phyloP scores from a whole-genome alignment of 2,329 filamentous ascomycete species.

The Trichoderma sp. region DNA sequence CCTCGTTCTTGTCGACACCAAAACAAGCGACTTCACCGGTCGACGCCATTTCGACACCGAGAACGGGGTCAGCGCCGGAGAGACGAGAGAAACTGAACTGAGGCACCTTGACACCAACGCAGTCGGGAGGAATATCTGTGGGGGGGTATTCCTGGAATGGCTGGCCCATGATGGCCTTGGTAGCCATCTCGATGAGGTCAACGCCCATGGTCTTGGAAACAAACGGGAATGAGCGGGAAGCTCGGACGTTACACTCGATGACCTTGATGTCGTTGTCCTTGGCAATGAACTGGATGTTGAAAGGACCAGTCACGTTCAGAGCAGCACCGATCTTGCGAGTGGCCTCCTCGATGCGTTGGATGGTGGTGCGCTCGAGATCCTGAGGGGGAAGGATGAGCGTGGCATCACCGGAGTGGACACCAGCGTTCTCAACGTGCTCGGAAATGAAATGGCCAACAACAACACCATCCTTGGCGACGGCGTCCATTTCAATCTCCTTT shows the following conservation, averaged over 20 bases:
- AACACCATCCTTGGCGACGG: slow-evolving; percentile 83
- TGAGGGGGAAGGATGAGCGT: slow-evolving; percentile 93
- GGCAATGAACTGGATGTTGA: slow-evolving; percentile 99
- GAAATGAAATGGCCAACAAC: slow-evolving; percentile 97
- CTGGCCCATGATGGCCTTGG: slow-evolving; percentile 88
- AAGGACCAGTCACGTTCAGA: slow-evolving; percentile 92
- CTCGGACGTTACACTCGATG: slow-evolving; percentile 97
- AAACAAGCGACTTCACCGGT: slow-evolving; percentile 98
- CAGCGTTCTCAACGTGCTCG: slow-evolving; percentile 97
- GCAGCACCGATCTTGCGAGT: slow-evolving; percentile 93
- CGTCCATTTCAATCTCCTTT: slow-evolving; percentile 99
- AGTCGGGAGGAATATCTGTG: slow-evolving; percentile 70
- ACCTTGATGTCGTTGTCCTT: slow-evolving; percentile 99
- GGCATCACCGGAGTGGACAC: slow-evolving; percentile 96
- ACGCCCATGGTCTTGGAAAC: slow-evolving; percentile 98
- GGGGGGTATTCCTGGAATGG: slow-evolving; percentile 80
- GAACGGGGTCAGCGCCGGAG: slow-evolving; percentile 90
- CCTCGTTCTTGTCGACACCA: slow-evolving; percentile 92
- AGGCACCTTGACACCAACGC: slow-evolving; percentile 95
- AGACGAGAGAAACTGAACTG: slow-evolving; percentile 99
- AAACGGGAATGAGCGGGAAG: slow-evolving; percentile 94
- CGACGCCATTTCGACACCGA: slow-evolving; percentile 98
- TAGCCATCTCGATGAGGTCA: slow-evolving; percentile 97
- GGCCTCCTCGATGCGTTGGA: slow-evolving; percentile 87
- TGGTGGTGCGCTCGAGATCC: slow-evolving; percentile 85